Conservation (phyloP, 768 basidiomycete genomes). For the Podaxis sp. region DNA sequence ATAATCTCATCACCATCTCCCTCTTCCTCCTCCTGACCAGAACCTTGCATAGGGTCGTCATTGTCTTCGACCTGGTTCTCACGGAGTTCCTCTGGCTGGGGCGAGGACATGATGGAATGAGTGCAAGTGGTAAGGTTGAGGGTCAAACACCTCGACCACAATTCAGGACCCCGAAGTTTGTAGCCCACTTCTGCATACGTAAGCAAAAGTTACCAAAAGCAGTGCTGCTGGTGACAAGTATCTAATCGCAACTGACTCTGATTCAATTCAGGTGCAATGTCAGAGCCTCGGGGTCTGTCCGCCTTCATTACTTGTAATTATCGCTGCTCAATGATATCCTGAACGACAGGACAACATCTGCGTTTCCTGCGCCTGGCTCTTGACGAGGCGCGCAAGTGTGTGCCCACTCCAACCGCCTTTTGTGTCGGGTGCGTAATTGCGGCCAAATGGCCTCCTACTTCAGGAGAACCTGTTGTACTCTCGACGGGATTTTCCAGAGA, state of each 20-base stretch:
- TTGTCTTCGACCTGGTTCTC: slow-evolving; percentile 31
- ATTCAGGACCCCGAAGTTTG: slow-evolving; percentile 16
- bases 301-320: not conserved
- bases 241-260: not conserved
- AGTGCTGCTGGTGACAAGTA: not conserved
- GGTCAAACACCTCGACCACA: slow-evolving; percentile 14
- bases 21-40: slow-evolving; percentile 53
- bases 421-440: slow-evolving; percentile 88
- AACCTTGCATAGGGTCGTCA: slow-evolving; percentile 63
- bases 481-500: slow-evolving; percentile 89
- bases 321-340: not conserved
- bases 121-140: slow-evolving; percentile 14
- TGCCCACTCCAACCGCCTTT: slow-evolving; percentile 73
- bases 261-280: slow-evolving; percentile 4
- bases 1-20: slow-evolving; percentile 58
- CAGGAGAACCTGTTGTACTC: slow-evolving; percentile 49
- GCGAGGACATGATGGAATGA: slow-evolving; percentile 53
- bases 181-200: slow-evolving; percentile 14
- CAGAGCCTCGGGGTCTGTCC: slow-evolving; percentile 7
- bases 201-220: slow-evolving; percentile 14
- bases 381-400: slow-evolving; percentile 67
- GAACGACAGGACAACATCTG: slow-evolving; percentile 21
- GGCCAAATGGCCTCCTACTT: slow-evolving; percentile 37
- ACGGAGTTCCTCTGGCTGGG: slow-evolving; percentile 34
- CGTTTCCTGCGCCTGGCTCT: slow-evolving; percentile 65